These are phyloP conservation scores for Cladosporium oxysporum DNA, from an alignment of 2,329 filamentous ascomycete genomes.

Conservation along the genomic window DNA sequence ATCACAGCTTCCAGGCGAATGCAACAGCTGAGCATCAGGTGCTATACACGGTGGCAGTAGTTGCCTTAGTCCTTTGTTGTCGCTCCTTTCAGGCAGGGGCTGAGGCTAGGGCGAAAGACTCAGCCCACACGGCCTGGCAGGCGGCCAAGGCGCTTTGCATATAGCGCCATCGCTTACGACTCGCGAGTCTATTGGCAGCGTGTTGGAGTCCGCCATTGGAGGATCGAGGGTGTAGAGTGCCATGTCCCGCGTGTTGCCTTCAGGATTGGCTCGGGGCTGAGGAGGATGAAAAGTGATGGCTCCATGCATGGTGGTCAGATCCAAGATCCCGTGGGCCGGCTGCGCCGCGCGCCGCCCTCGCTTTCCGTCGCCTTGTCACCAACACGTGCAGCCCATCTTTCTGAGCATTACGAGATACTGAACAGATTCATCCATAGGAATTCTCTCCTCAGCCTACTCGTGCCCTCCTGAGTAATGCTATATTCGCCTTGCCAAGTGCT, in stretches of 20 bases:
- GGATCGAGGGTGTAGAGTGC: background rate
- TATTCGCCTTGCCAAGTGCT: background rate
- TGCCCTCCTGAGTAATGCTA: background rate
- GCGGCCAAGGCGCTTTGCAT: conserved; percentile 12
- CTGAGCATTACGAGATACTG: background rate
- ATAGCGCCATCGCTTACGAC: conserved; percentile 9
- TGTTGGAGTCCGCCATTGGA: conserved; percentile 1
- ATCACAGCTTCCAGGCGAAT: background rate
- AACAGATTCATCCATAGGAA: background rate
- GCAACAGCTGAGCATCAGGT: conserved; percentile 11
- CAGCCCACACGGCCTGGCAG: conserved; percentile 3
- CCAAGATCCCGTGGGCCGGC: background rate
- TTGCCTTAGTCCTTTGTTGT: conserved; percentile 4
- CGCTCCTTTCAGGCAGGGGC: conserved; percentile 16
- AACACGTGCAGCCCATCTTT: background rate
- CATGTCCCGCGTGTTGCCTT: background rate
- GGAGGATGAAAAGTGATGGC: background rate
- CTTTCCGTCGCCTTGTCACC: conserved; percentile 1
- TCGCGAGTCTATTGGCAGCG: conserved; percentile 6
- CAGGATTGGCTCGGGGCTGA: conserved; percentile 4
- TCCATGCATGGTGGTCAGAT: conserved; percentile 11
- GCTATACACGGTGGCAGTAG: conserved; percentile 6
- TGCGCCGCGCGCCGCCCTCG: conserved; percentile 10
- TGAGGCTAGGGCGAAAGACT: conserved; percentile 16
- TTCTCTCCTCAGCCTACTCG: background rate